A percentile compares a stretch with the other conserved stretches of the same genome.
Evolutionary conservation across 495 filamentous ascomycete species (phyloP).

Genomic region (Glarea lozoyensis): DNA sequence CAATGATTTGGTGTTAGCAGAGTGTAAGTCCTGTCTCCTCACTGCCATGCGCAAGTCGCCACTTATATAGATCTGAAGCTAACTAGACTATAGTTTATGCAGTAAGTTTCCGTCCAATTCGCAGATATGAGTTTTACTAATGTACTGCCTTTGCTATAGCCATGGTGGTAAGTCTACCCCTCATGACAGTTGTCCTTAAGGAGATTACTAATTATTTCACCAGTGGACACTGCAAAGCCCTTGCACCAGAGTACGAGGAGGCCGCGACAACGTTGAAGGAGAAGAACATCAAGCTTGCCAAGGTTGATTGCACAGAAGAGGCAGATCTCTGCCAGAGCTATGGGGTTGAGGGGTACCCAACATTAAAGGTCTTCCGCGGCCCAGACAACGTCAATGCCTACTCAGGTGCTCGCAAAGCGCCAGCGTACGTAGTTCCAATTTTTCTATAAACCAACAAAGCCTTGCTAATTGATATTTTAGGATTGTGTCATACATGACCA

Average conservation of each 20-base stretch:
- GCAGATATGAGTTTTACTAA: slow-evolving; percentile 18
- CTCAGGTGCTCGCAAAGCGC: slow-evolving; percentile 79
- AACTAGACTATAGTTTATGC: slow-evolving; percentile 19
- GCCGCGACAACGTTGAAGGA: slow-evolving; percentile 90
- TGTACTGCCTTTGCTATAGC: slow-evolving; percentile 11
- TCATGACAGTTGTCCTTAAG: slow-evolving; percentile 52
- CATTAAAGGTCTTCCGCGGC: slow-evolving; percentile 97
- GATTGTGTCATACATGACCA: slow-evolving; percentile 98
- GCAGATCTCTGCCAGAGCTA: slow-evolving; percentile 80
- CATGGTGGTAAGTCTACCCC: slow-evolving; percentile 16
- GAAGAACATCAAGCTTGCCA: slow-evolving; percentile 86
- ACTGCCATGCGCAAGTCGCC: slow-evolving; percentile 1
- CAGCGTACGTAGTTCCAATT: slow-evolving; percentile 50
- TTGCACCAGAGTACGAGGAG: slow-evolving; percentile 79
- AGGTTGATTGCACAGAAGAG: slow-evolving; percentile 96
- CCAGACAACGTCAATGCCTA: slow-evolving; percentile 76
- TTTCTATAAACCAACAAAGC: too few species aligned
- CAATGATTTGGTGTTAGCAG: slow-evolving; percentile 72
- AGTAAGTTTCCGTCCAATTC: slow-evolving; percentile 16
- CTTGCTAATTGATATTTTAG: slow-evolving; percentile 39
- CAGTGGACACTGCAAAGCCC: slow-evolving; percentile 74
- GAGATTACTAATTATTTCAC: slow-evolving; percentile 20
- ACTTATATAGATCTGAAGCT: slow-evolving; percentile 11
- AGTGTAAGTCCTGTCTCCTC: slow-evolving; percentile 46
- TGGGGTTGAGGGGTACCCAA: slow-evolving; percentile 95